Evolutionary conservation across 148 eudicot species (phyloP), one percentile per base, ranked within the genome.

Genomic region (Camellia lanceoleosa): DNA sequence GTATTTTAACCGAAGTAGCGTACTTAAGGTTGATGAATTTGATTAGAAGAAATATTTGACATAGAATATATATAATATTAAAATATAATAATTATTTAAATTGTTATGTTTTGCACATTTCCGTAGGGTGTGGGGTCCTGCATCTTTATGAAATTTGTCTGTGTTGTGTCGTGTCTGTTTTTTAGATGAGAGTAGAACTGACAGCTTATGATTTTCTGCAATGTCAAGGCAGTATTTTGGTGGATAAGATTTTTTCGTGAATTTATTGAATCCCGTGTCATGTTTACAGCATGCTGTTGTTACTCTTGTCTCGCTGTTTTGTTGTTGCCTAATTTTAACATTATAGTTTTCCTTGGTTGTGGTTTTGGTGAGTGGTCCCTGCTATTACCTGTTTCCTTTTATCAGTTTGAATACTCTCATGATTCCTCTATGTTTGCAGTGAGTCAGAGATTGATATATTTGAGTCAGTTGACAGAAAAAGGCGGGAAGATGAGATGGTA

Each of bases 401-500:
- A 46, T 55, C 59, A 30, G 51, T 19, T 64, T 62, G 73, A 43
- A 42, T 81, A 43, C n/a, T 15, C 43, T 70, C 58, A 77, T 64
- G 70, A 71, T 67, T 46, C 61, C 68, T 74, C 1, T 68, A 4
- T 85, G 66, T 71, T 82, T 54, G 46, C 90, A 97, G 99, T 78
- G 98, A 90, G 81, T 82, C 95, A 23, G 99, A 97, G 85, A 97
- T 97, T 80, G 99, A 94, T 69, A 82, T 90, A 68, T 97, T 97
- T 88, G 99, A 97, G 85, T 89, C 90, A 79, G 71, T 97, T 83
- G 99, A 97, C 85, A 91, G 87, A 62, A 78, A 84, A 83, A 86
- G 99, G 85, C 87, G 86, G 62, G 96, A 91, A 82, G 94, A 86
- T 78, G 99, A 97, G 82, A 89, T 89, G 99, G 99, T 97, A 92